Evolutionary conservation across 140 eudicot species (phyloP), one percentile per base, ranked within the genome.

Genomic region (Flaveria floridana): DNA sequence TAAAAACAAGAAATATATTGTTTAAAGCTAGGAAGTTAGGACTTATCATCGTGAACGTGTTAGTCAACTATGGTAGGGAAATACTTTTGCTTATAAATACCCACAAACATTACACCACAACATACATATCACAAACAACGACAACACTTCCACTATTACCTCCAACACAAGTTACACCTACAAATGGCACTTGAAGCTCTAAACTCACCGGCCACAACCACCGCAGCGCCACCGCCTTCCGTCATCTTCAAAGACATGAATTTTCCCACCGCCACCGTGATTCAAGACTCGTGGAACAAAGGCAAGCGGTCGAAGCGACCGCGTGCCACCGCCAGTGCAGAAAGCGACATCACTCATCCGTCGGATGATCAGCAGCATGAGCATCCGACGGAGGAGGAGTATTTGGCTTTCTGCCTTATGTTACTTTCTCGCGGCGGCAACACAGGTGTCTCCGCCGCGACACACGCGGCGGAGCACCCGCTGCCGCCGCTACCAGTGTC

Each of bases 331-430:
- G 57, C 58, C 5, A 78, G 21, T 23, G 8, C 71, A 8, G 44
- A 70, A 13, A 39, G 76, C 44, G 79, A 79, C 65, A 7, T 48
- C 52, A 20, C 80, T 23, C 65, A 39, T 62, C 73, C 68, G 57
- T 68, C 80, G 10, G 80, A 75, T n/a, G 69, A 63, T 6, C 51
- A 28, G 1, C 76, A 75, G 23, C 63, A 63, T 3, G 67, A 42
- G 2, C 72, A 74, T 0, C 78, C 83, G 7, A 70, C 93, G 21
- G 96, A 89, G 48, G 98, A 92, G 25, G 95, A 92, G 77, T 86
- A 86, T 18, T 66, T 92, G 3, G 98, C 98, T 28, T 78, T 77
- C 41, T 89, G 96, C 25, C 98, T 92, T 20, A 84, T 92, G 82
- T 78, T 87, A 82, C 98, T 92, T 72, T 90, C 96, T 23, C 88